These are phyloP conservation scores for Aspergillus arachidicola DNA, from an alignment of 2,329 filamentous ascomycete species.

Conservation along the genomic window DNA sequence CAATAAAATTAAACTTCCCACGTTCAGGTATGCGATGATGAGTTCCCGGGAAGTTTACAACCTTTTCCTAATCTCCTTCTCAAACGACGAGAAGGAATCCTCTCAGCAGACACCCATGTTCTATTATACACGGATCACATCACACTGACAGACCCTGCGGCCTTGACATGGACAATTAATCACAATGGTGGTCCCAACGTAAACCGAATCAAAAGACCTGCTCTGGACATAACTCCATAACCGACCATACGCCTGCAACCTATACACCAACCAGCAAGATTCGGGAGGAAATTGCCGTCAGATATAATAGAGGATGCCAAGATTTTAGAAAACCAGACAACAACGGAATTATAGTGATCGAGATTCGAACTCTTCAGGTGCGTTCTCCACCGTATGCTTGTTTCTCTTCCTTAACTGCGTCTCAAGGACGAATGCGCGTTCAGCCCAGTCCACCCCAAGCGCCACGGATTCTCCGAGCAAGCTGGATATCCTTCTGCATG, in stretches of 20 bases:
- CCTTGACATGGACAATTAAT: not conserved
- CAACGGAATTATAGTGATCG: slow-evolving; percentile 7
- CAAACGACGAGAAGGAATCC: not conserved
- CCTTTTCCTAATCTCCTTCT: not conserved
- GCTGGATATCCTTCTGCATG: slow-evolving; percentile 97
- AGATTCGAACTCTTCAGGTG: not conserved
- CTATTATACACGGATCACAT: slow-evolving; percentile 1
- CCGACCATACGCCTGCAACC: slow-evolving; percentile 15
- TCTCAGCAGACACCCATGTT: not conserved
- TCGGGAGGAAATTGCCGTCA: not conserved
- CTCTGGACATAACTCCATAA: slow-evolving; percentile 17
- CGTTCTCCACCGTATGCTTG: slow-evolving; percentile 1
- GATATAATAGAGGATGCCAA: slow-evolving; percentile 5
- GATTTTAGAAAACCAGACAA: not conserved
- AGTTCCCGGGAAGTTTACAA: not conserved
- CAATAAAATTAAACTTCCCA: not conserved
- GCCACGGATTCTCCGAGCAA: slow-evolving; percentile 78
- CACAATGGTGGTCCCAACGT: slow-evolving; percentile 4
- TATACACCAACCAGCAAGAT: slow-evolving; percentile 11
- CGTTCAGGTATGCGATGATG: not conserved
- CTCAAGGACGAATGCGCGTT: slow-evolving; percentile 14
- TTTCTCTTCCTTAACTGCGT: not conserved
- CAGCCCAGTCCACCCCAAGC: slow-evolving; percentile 72
- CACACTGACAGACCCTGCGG: slow-evolving; percentile 4
- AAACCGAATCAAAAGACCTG: not conserved